Evolutionary conservation across 2,329 filamentous ascomycete genomes (phyloP).

Genomic region (Phialophora macrospora): DNA sequence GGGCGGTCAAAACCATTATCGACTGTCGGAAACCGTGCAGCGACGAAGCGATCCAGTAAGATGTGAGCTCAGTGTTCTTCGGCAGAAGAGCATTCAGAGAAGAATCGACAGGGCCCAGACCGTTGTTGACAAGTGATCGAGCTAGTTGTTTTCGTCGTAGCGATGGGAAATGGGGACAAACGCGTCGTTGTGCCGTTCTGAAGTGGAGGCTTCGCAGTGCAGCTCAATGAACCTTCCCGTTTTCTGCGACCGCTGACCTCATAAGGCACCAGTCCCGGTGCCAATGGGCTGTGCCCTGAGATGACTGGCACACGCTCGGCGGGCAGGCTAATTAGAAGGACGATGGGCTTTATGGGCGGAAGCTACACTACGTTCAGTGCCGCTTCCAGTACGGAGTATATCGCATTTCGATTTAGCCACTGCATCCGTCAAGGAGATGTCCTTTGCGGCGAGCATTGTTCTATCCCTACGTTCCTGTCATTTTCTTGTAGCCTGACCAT

Average conservation of each 20-base stretch:
- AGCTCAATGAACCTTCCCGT: not conserved
- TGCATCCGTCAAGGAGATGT: not conserved
- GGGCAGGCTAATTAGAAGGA: not conserved
- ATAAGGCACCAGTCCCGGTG: not conserved
- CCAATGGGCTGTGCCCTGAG: not conserved
- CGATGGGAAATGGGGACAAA: not conserved
- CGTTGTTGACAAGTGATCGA: not conserved
- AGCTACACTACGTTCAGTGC: not conserved
- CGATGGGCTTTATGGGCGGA: not conserved
- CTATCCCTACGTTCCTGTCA: not conserved
- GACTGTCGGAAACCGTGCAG: not conserved
- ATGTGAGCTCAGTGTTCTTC: not conserved
- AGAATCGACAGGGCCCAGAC: not conserved
- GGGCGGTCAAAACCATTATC: constrained; percentile 29
- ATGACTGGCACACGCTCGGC: too few relatives aligned
- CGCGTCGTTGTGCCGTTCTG: not conserved
- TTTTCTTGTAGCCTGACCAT: not conserved
- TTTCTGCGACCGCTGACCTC: constrained; percentile 2
- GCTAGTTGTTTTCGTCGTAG: not conserved
- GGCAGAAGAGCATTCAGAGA: not conserved
- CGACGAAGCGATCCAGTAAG: not conserved
- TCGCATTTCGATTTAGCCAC: not conserved
- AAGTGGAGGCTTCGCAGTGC: not conserved
- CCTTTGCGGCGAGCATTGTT: not conserved
- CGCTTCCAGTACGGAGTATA: not conserved